A percentile compares a stretch with the other conserved stretches of the same genome.
Evolutionary conservation across 2,329 filamentous ascomycete genomes (phyloP).

Genomic region (Nakataea oryzae): DNA sequence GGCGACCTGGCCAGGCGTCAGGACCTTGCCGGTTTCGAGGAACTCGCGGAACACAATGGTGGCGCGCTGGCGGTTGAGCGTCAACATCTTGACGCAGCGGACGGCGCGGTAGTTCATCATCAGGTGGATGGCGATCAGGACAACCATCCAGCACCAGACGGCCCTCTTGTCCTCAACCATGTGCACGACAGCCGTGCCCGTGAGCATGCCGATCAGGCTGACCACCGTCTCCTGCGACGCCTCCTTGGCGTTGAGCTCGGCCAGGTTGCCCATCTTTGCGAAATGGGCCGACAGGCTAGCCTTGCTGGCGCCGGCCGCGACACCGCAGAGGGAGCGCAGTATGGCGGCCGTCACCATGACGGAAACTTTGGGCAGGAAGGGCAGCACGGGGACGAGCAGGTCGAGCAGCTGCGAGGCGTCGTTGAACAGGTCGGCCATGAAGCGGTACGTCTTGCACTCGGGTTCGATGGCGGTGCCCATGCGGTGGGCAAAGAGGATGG

Average conservation of each 20-base stretch:
- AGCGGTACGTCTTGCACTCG: conserved; percentile 82
- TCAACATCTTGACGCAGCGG: conserved; percentile 69
- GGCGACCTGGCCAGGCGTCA: conserved; percentile 57
- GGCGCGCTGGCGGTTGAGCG: conserved; percentile 77
- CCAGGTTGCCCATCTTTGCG: conserved; percentile 74
- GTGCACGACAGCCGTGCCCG: conserved; percentile 72
- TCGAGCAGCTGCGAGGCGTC: conserved; percentile 81
- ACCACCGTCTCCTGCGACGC: conserved; percentile 93
- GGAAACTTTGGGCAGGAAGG: conserved; percentile 36
- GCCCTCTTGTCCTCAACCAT: conserved; percentile 57
- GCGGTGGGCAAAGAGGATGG: conserved; percentile 75
- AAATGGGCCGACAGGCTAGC: conserved; percentile 89
- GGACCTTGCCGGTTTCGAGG: conserved; percentile 36
- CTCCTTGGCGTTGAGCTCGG: conserved; percentile 90
- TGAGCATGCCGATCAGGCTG: conserved; percentile 76
- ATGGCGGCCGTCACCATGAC: conserved; percentile 40
- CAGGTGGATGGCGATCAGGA: conserved; percentile 67
- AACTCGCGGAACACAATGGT: conserved; percentile 62
- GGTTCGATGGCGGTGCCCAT: conserved; percentile 77
- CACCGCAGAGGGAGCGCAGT: conserved; percentile 63
- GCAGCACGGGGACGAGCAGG: conserved; percentile 65
- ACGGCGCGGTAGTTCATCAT: conserved; percentile 82
- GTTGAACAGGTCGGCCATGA: conserved; percentile 82
- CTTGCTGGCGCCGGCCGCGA: conserved; percentile 83
- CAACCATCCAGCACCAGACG: conserved; percentile 64